Percentiles rank a stretch among this genome's conserved stretches.
Evolutionary conservation across 2,329 filamentous ascomycete species (phyloP).

Genomic region (Aspergillus novofumigatus): DNA sequence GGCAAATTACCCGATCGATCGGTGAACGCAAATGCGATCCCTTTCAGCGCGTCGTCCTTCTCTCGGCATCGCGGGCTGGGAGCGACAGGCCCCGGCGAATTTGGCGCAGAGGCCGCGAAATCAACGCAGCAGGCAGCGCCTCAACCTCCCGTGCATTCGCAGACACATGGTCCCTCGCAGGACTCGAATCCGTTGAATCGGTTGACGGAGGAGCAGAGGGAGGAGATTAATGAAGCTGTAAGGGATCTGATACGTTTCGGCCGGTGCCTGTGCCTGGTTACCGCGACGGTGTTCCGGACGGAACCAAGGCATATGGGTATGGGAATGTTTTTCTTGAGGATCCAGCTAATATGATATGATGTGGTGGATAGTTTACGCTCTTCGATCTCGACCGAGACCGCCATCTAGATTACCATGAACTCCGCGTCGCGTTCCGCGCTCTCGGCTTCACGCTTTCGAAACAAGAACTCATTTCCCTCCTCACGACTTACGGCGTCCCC

Average conservation of each 20-base stretch:
- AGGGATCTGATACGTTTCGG: constrained; percentile 26
- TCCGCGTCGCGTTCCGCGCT: constrained; percentile 92
- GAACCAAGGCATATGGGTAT: too few species aligned
- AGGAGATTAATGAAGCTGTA: constrained; percentile 92
- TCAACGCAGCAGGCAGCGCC: constrained; percentile 26
- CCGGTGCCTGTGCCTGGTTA: too few species aligned
- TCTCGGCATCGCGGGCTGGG: constrained; percentile 36
- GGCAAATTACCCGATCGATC: constrained; percentile 51
- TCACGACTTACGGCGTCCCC: constrained; percentile 75
- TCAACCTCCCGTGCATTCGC: constrained; percentile 36
- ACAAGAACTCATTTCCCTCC: constrained; percentile 72
- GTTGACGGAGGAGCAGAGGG: constrained; percentile 81
- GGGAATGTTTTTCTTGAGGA: neutral
- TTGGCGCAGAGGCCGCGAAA: constrained; percentile 25
- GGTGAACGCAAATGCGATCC: constrained; percentile 37
- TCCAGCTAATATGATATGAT: neutral
- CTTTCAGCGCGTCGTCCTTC: constrained; percentile 43
- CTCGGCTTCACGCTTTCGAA: constrained; percentile 91
- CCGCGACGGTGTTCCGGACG: too few species aligned
- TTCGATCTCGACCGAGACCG: constrained; percentile 97
- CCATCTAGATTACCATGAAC: constrained; percentile 95
- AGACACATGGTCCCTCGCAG: constrained; percentile 42
- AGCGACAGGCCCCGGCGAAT: constrained; percentile 23
- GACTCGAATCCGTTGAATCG: constrained; percentile 49
- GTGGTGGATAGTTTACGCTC: constrained; percentile 76